A percentile compares a stretch with the other conserved stretches of the same genome.
phyloP scores from a whole-genome alignment of 2,329 filamentous ascomycete genomes.

The Calonectria crousiana region DNA sequence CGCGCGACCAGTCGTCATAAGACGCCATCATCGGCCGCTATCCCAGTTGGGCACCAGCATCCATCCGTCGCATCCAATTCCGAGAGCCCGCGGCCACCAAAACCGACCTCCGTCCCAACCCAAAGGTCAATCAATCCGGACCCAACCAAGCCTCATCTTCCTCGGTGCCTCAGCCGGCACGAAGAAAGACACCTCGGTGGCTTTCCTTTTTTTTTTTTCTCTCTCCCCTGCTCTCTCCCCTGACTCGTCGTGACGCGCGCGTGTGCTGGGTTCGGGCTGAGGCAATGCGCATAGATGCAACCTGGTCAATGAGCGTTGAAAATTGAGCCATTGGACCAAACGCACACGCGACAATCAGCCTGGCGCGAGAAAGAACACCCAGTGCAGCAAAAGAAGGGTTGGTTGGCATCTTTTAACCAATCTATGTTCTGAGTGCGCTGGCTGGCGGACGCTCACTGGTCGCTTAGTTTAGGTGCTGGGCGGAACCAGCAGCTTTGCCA shows the following conservation, averaged over 20 bases:
- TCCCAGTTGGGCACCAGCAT: constrained; percentile 27
- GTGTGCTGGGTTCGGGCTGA: background rate
- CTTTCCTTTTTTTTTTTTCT: background rate
- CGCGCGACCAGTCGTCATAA: background rate
- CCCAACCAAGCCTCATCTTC: background rate
- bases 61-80: constrained; percentile 1
- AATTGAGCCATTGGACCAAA: constrained; percentile 8
- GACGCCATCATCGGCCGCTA: constrained; percentile 12
- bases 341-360: background rate
- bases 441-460: constrained; percentile 32
- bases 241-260: background rate
- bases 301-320: constrained; percentile 4
- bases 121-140: constrained; percentile 3
- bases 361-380: background rate
- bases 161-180: background rate
- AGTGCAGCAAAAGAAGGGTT: constrained; percentile 4
- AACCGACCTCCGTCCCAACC: background rate
- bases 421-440: constrained; percentile 19
- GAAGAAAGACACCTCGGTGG: background rate
- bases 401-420: constrained; percentile 3
- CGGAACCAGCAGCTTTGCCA: constrained; percentile 35
- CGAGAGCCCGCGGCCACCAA: constrained; percentile 6
- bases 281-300: constrained; percentile 5
- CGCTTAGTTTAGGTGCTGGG: constrained; percentile 32
- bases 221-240: background rate